Base-by-base conservation (phyloP, 495 filamentous ascomycete genomes). In the Penicillium antarcticum region DNA sequence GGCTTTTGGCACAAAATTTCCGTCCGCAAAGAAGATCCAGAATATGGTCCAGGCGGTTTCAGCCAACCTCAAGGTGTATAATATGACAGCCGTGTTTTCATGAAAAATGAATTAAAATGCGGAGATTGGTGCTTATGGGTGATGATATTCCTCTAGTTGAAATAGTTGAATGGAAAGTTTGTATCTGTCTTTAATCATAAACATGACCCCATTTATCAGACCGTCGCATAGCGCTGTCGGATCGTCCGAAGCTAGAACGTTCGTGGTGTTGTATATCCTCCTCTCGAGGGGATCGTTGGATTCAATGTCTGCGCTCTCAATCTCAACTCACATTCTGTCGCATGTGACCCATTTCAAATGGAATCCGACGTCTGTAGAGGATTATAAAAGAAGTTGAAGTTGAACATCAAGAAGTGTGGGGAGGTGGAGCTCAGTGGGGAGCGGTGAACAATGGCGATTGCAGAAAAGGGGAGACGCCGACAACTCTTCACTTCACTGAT, bases 1-100 rank as follows among this genome's bases (percentile, higher is more conserved):
- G 9, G 54, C 61, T 10, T 66, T 73, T 43, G 52, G 56, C 13
- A 36, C 29, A 29, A 73, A 71, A 36, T 71, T 73, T 52, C 42
- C 61, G 16, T 60, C 68, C 1, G 68, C 70, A 0, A 62, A 48
- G 40, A 65, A 65, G 50, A 67, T 72, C 9, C 57, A 53, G 38
- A 42, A 60, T 39, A 72, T 73, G 61, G 55, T 73, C 17, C 56
- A 54, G 32, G 49, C 48, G 10, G 66, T 70, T 1, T 36, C 29
- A 9, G 34, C 38, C 1, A 59, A 51, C 24, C 36, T 59, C 11
- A 42, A 46, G 40, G 12, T 48, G 13, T 47, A 58, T 24, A 48
- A 9, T 18, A 50, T 54, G 12, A 29, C 51, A 17, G 32, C 55
- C 2, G 45, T 51, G 18, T 32, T 42, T 1, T 58, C 47, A 37